Evolutionary conservation across 2,329 filamentous ascomycete species (phyloP).

Genomic region (Ophiostoma perfectum): DNA sequence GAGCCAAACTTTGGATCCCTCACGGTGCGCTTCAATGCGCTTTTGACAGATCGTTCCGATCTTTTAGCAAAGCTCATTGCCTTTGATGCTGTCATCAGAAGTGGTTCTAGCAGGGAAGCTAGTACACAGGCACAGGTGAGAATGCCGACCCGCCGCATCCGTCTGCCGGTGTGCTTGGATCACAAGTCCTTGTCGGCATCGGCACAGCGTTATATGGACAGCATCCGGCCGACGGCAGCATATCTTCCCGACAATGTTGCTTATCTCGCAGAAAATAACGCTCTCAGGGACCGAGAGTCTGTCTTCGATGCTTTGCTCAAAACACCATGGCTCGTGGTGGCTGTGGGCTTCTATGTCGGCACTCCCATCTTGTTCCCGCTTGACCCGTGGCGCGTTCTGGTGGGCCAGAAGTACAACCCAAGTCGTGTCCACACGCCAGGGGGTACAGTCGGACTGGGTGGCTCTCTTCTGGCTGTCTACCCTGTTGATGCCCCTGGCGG

Average conservation of each 20-base stretch:
- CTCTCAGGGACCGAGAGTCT: neutral
- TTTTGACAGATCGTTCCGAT: neutral
- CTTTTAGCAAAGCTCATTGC: neutral
- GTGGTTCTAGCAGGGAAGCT: neutral
- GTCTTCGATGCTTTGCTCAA: neutral
- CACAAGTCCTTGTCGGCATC: slow-evolving; percentile 2
- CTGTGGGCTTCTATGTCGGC: slow-evolving; percentile 10
- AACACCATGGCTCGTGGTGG: slow-evolving; percentile 6
- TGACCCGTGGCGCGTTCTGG: slow-evolving; percentile 6
- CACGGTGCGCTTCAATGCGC: slow-evolving; percentile 6
- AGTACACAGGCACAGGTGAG: neutral
- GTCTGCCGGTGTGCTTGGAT: neutral
- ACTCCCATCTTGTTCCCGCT: slow-evolving; percentile 6
- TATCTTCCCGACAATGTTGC: slow-evolving; percentile 9
- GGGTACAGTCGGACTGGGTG: neutral
- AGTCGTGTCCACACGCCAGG: slow-evolving; percentile 11
- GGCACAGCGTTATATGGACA: slow-evolving; percentile 4
- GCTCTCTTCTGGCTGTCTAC: slow-evolving; percentile 4
- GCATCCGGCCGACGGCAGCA: slow-evolving; percentile 10
- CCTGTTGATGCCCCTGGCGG: slow-evolving; percentile 35
- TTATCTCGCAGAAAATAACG: slow-evolving; percentile 7
- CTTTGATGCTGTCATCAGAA: neutral
- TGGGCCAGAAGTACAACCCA: slow-evolving; percentile 8
- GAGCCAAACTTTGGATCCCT: slow-evolving; percentile 9
- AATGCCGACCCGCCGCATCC: slow-evolving; percentile 6